phyloP scores from a whole-genome alignment of 1,284 basidiomycete species.

The Sanguinoderma infundibulare region DNA sequence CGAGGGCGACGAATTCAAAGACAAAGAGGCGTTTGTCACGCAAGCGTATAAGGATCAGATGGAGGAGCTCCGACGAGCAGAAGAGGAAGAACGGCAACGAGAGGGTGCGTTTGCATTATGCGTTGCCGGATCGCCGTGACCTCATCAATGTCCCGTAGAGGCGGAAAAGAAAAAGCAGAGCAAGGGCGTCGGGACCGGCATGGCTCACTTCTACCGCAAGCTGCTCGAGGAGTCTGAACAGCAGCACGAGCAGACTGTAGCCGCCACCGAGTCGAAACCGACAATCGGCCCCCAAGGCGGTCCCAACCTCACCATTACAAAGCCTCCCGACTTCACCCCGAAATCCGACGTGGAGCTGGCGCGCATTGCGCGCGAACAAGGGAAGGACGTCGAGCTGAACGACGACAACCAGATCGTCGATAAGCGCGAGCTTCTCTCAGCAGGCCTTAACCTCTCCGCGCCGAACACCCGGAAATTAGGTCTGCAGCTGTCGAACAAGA shows the following conservation, averaged over 20 bases:
- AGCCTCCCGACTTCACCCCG: constrained; percentile 63
- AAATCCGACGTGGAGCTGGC: constrained; percentile 77
- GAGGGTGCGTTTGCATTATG: constrained; percentile 65
- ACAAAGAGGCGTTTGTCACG: constrained; percentile 97
- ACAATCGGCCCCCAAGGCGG: constrained; percentile 64
- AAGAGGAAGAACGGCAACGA: constrained; percentile 86
- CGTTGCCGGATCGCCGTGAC: too few relatives aligned
- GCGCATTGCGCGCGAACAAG: constrained; percentile 67
- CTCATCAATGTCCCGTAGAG: constrained; percentile 43
- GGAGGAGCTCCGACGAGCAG: constrained; percentile 88
- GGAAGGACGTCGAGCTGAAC: constrained; percentile 93
- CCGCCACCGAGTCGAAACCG: constrained; percentile 47
- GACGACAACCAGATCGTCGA: constrained; percentile 98
- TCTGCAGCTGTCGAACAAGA: constrained; percentile 38
- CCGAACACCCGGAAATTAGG: constrained; percentile 75
- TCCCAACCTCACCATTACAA: constrained; percentile 71
- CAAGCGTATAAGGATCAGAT: constrained; percentile 98
- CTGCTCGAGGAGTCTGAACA: constrained; percentile 83
- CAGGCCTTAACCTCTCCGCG: constrained; percentile 90
- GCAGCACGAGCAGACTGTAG: constrained; percentile 82
- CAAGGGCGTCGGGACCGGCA: constrained; percentile 65
- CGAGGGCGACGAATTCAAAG: constrained; percentile 93
- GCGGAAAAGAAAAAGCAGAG: constrained; percentile 62
- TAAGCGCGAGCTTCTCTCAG: constrained; percentile 89
- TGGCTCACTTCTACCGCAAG: constrained; percentile 87